Evolutionary conservation across 1,284 basidiomycete species (phyloP), one percentile per base, ranked within the genome.

Genomic region (Ceratobasidium theobromae): DNA sequence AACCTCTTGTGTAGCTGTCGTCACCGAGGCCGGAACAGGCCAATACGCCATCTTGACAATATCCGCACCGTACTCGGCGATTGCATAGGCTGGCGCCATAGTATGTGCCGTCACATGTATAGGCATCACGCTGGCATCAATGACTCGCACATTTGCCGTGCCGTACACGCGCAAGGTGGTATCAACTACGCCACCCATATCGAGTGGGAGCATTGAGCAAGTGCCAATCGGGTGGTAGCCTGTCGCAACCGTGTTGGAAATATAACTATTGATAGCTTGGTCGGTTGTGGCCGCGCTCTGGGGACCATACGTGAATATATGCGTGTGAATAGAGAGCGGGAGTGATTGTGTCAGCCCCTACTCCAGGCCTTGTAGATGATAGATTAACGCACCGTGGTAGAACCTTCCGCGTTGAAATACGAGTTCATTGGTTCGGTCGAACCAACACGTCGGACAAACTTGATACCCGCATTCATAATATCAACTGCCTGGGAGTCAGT

Each of bases 181-280:
- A 74, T 85, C 83, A 52, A 89, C 86, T 51, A 89, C 87, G 70
- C 87, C 87, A 51, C 87, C 87, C 68, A 79, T 74, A 41, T 76
- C 76, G 69, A 78, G 75, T 4, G 87, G 86, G 40, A 88, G 77
- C 86, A 88, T 88, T 2, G 85, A 79, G 69, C 81, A 84, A 23
- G 86, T 81, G 68, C 82, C 82, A 28, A 81, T 78, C 1, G 86
- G 86, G 76, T 86, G 85, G 72, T 77, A 86, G 35, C 69, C 70
- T 21, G 69, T 70, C n/a, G 55, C 68, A 27, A 67, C 30, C 30
- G 3, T 41, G 57, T 45, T 45, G 28, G 46, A 33, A 14, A 68
- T 21, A 28, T 65, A 68, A 23, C 33, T 49, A 12, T 53, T 48
- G 18, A 54, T 65, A 12, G 51, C 67, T 2, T 18, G 53, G 35